Percentiles rank a stretch among this genome's conserved stretches.
phyloP scores from a whole-genome alignment of 2,329 filamentous ascomycete species.

The Kalmusia sp. region DNA sequence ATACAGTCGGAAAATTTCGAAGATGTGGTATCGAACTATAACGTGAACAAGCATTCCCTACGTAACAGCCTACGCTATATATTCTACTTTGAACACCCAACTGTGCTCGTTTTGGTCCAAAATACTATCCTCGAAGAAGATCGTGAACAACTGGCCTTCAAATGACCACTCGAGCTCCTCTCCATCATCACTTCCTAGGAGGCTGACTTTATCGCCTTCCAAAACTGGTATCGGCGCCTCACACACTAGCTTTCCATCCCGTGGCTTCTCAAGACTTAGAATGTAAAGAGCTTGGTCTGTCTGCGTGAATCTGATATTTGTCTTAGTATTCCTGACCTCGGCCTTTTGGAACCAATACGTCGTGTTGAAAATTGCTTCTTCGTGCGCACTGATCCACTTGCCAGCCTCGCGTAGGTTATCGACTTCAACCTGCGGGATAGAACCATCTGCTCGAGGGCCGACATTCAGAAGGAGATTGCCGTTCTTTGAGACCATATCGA shows the following conservation, averaged over 20 bases:
- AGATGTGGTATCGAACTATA: too few species aligned
- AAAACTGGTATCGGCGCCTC: slow-evolving; percentile 56
- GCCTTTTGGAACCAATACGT: slow-evolving; percentile 60
- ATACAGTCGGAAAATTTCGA: too few species aligned
- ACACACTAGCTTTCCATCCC: slow-evolving; percentile 45
- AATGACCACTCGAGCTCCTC: slow-evolving; percentile 20
- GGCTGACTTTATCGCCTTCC: slow-evolving; percentile 55
- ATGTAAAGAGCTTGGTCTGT: slow-evolving; percentile 63
- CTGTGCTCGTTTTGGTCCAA: slow-evolving; percentile 13
- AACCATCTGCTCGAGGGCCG: slow-evolving; percentile 62
- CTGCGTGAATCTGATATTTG: slow-evolving; percentile 59
- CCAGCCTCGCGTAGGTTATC: slow-evolving; percentile 60
- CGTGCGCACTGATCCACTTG: slow-evolving; percentile 60
- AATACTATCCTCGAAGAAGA: slow-evolving; percentile 33
- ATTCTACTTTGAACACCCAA: slow-evolving; percentile 26
- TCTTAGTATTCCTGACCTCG: slow-evolving; percentile 35
- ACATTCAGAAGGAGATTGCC: slow-evolving; percentile 65
- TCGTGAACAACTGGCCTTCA: slow-evolving; percentile 25
- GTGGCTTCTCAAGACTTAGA: slow-evolving; percentile 52
- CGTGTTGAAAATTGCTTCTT: slow-evolving; percentile 64
- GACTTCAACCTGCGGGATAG: slow-evolving; percentile 58
- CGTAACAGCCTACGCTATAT: slow-evolving; percentile 7
- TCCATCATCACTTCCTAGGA: slow-evolving; percentile 47
- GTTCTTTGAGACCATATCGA: slow-evolving; percentile 63
- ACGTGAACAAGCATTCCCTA: too few species aligned